Percentiles rank a stretch among this genome's conserved stretches.
Conservation (phyloP, 2,329 filamentous ascomycete genomes). For the Epichloe elymi region DNA sequence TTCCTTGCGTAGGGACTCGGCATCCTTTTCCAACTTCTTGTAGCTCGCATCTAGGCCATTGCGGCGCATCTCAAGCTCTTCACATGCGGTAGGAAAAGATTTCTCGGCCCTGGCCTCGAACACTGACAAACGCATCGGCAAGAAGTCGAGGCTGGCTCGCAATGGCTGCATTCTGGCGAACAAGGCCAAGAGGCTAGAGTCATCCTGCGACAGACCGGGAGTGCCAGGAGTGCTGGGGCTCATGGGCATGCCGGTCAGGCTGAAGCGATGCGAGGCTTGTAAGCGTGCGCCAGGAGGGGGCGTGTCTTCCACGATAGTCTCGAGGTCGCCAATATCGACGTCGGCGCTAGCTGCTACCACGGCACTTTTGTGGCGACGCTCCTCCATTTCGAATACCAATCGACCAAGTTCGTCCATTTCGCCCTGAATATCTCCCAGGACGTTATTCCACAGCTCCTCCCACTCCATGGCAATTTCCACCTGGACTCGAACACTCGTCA, state of each 20-base stretch:
- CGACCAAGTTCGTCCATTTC: conserved; percentile 70
- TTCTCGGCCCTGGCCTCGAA: conserved; percentile 67
- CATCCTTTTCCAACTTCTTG: conserved; percentile 78
- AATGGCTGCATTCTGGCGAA: conserved; percentile 94
- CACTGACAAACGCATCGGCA: conserved; percentile 84
- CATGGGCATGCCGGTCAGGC: conserved; percentile 49
- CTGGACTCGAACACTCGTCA: conserved; percentile 73
- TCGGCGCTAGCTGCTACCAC: conserved; percentile 49
- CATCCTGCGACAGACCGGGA: conserved; percentile 54
- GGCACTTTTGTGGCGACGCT: conserved; percentile 72
- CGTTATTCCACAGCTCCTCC: conserved; percentile 92
- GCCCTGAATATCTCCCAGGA: conserved; percentile 82
- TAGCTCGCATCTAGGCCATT: conserved; percentile 70
- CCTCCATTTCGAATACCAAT: conserved; percentile 95
- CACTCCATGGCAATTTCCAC: conserved; percentile 98
- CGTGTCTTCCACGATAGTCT: conserved; percentile 85
- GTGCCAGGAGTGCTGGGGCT: conserved; percentile 47
- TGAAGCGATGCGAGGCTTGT: conserved; percentile 51
- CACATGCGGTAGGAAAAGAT: conserved; percentile 80
- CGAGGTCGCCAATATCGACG: conserved; percentile 74
- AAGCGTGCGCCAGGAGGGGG: conserved; percentile 42
- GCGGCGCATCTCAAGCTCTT: conserved; percentile 69
- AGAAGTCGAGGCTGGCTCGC: conserved; percentile 82
- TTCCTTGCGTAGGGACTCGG: conserved; percentile 78
- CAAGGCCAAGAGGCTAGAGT: conserved; percentile 74